Conservation (phyloP, 164 flowering plant species). For the Protea cynaroides region DNA sequence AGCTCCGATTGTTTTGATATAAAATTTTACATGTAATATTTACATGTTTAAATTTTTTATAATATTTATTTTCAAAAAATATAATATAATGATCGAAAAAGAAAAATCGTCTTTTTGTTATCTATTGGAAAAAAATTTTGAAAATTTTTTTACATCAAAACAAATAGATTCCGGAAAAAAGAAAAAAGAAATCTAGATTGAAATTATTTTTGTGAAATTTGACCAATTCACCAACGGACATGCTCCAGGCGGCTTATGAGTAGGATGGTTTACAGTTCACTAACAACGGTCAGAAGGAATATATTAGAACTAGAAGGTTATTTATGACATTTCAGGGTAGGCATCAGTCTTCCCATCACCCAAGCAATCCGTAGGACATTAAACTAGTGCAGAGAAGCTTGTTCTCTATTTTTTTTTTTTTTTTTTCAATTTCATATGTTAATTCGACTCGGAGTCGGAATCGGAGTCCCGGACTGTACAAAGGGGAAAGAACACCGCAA, state of each 20-base stretch:
- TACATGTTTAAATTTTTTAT: no score
- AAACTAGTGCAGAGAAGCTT: slow-evolving; percentile 29
- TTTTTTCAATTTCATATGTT: background rate
- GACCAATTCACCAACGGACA: background rate
- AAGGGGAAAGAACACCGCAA: slow-evolving; percentile 2
- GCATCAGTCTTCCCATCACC: background rate
- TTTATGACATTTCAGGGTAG: background rate
- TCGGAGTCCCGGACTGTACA: slow-evolving; percentile 2
- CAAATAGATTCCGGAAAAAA: no score
- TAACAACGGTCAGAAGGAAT: background rate
- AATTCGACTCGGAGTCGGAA: background rate
- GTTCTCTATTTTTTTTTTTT: slow-evolving; percentile 14
- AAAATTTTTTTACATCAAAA: no score
- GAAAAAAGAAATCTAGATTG: no score
- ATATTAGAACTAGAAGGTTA: background rate
- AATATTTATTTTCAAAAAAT: no score
- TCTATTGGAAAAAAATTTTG: no score
- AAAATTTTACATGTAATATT: no score
- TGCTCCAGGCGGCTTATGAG: background rate
- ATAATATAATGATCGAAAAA: no score
- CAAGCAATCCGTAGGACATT: slow-evolving; percentile 6
- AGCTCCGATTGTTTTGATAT: no score
- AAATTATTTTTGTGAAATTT: background rate
- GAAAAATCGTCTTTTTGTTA: no score
- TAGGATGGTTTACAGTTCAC: background rate